Evolutionary conservation across 768 basidiomycete genomes (phyloP), one percentile per base, ranked within the genome.

Genomic region (Solioccasus polychromus): DNA sequence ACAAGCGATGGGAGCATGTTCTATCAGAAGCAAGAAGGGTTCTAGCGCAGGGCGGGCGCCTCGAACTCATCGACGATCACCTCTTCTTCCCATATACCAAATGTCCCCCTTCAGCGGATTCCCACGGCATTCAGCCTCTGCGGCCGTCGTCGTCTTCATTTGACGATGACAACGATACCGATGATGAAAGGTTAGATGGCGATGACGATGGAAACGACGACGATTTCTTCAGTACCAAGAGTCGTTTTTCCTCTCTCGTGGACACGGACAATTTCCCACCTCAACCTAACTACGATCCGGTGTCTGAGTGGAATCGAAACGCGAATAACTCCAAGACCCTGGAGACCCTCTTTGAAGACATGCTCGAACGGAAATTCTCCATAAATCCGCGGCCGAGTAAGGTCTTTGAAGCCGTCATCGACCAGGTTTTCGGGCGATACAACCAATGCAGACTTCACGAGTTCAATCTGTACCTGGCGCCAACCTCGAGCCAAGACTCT

Each of bases 51-150:
- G 77, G 73, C 14, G 88, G 89, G 4, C 74, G 77, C 8, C 66
- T 91, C 3, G 89, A 92, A 61, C 55, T 89, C 38, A 79, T 91
- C 40, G 85, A 88, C 62, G 88, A 91, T 61, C 68, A 83, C 53
- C 66, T 85, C 26, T 61, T 76, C 51, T 88, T 87, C 54, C 82
- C 86, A 1, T 80, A 78, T 47, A 69, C 73, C 15, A 65, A 60
- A 39, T 38, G n/a, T 28, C 54, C 50, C 31, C 59, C 48, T 35
- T 32, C 44, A 15, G 22, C 20, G 20, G 28, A 38, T 43, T 45
- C 50, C 9, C 44, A 50, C 35, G 37, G 3, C 5, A 26, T n/a
- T 17, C 10, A 43, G 24, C 31, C 12, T 26, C 3, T 36, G 22
- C 42, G 8, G n/a, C 45, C 36, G 32, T 36, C 47, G 6, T 54